Base-by-base conservation (phyloP, 2,329 filamentous ascomycete genomes). In the Neofusicoccum laricinum region DNA sequence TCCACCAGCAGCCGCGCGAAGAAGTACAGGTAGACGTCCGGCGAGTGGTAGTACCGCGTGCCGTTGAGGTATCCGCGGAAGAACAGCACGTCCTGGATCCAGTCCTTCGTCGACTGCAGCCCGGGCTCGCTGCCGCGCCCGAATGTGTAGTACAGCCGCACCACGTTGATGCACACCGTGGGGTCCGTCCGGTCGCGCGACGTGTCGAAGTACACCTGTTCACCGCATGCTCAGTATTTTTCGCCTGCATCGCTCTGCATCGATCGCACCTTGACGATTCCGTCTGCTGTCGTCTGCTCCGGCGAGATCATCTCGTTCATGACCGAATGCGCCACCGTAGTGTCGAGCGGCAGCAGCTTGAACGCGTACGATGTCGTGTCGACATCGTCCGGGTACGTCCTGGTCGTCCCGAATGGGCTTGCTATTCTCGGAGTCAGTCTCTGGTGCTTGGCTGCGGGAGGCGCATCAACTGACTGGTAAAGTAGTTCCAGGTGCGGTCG, bases 311-410 rank as follows among this genome's bases (percentile, higher is more conserved):
- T 63, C 11, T 63, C 48, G 49, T 63, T 25, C 36, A 62, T 62
- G 36, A 62, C 19, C 8, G 59, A 62, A 11, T 62, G 59, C 21
- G 59, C 59, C 15, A 43, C 40, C 3, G n/a, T 17, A 2, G 3
- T 21, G 11, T 62, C 62, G 5, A 68, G 69, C 5, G 64, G 67
- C 41, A 76, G 68, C 3, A 69, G 66, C 17, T 69, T 67, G 21
- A 76, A 63, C 15, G 72, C 72, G 8, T 72, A 66, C 10, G 75
- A 69, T 6, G 76, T 77, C 19, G 72, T 75, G 65, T 77, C 75
- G 25, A 77, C 64, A 58, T 77, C 76, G 63, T 75, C 67, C 2
- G 75, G 75, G 48, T 72, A 77, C 34, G 43, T 51, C 34, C 65
- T 36, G 2, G 66, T 66, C 15, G 69, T 67, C 51, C 51, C 36